Evolutionary conservation across 2,329 filamentous ascomycete genomes (phyloP), one percentile per base, ranked within the genome.

Genomic region (Cadophora gregata): DNA sequence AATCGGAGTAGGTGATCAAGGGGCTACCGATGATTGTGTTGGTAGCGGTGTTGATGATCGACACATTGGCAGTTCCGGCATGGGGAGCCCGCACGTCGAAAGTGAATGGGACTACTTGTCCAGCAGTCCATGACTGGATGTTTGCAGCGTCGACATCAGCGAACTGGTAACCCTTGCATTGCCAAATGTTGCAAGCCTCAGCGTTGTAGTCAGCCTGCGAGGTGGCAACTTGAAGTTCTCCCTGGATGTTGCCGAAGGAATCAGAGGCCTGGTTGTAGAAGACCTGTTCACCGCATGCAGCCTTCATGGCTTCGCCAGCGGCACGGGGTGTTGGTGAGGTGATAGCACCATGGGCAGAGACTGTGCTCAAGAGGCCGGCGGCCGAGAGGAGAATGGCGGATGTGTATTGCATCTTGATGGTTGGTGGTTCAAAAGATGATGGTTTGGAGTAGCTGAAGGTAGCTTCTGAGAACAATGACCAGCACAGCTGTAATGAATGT

Each of bases 11-110:
- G 67, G 71, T 79, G 66, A 80, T 81, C 64, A 87, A 77, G 38
- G 80, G 78, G 58, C 75, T 65, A 29, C 83, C 84, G 55, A 87
- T 81, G 68, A 86, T 76, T 36, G 76, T 77, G 76, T 85, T 83
- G 69, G 79, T 80, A 58, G 77, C 77, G 16, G 81, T 82, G 73
- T 83, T 78, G 69, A 88, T 79, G 69, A 88, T 81, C 58, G 81
- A 83, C 56, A 88, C 81, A 75, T 87, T 87, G 72, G 84, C 84
- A 14, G 77, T 75, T 66, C 85, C 85, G 16, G 81, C 82, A 78
- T 88, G 85, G 25, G 82, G 80, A 63, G 84, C 83, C 5, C 79
- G 78, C 4, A 84, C 74, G 48, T 75, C 73, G 63, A 82, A 79
- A 8, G 75, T 77, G 67, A 85, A 79, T 67, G 75, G 71, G 60